Evolutionary conservation across 352 stramenopile species (phyloP).

Genomic region (Globisporangium takayamanum): DNA sequence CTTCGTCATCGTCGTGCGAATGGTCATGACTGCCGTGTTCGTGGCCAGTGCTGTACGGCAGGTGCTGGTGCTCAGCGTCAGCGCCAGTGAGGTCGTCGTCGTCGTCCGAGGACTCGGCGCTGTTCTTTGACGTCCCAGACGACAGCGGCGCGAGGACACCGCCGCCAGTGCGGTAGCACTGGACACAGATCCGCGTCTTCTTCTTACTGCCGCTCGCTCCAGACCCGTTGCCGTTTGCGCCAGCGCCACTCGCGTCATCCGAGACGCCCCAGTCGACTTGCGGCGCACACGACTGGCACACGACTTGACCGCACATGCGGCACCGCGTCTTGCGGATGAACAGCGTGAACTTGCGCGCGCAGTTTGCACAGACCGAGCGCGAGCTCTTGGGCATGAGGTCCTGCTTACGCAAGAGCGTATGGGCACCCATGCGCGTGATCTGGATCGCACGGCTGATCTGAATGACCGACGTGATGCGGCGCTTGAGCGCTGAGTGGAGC

Average conservation of each 20-base stretch:
- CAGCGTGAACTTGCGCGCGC: conserved; percentile 60
- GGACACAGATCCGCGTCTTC: conserved; percentile 57
- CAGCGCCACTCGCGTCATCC: background rate
- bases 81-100: conserved; percentile 17
- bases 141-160: conserved; percentile 9
- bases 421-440: conserved; percentile 41
- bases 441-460: conserved; percentile 64
- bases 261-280: conserved; percentile 38
- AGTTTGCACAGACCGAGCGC: conserved; percentile 46
- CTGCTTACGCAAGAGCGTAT: conserved; percentile 52
- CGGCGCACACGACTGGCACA: conserved; percentile 64
- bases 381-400: conserved; percentile 65
- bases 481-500: conserved; percentile 56
- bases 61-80: conserved; percentile 18
- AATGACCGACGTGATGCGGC: conserved; percentile 56
- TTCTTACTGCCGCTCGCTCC: conserved; percentile 7
- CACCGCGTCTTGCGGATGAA: conserved; percentile 70
- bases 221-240: background rate
- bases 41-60: conserved; percentile 3
- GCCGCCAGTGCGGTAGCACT: conserved; percentile 36
- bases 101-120: conserved; percentile 20
- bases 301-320: conserved; percentile 66
- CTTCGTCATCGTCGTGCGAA: background rate
- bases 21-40: background rate
- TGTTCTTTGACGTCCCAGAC: conserved; percentile 8